phyloP scores from a whole-genome alignment of 805 yeast genomes.

The Barnettozyma populi region DNA sequence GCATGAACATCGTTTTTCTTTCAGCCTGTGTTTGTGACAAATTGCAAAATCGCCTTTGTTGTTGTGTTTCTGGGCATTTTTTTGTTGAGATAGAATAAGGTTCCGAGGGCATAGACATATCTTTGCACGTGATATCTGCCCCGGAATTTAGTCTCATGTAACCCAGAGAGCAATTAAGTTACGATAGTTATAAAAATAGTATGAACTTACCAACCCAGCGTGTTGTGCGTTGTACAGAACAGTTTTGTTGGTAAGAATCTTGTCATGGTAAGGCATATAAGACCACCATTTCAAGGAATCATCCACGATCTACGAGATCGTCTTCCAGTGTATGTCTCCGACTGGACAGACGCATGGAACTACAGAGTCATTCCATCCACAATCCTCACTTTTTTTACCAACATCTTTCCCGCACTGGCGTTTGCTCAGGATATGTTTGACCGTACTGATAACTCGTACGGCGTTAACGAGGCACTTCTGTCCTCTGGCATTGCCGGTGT shows the following conservation, averaged over 20 bases:
- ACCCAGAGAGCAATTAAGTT: too few relatives aligned
- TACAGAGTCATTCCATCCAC: constrained; percentile 87
- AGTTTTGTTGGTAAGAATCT: too few relatives aligned
- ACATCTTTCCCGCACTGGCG: constrained; percentile 87
- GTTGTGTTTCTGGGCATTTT: too few relatives aligned
- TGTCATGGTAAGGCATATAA: background rate
- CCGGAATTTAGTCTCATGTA: too few relatives aligned
- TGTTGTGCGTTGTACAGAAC: too few relatives aligned
- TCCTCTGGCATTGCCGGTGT: constrained; percentile 86
- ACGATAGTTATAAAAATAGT: too few relatives aligned
- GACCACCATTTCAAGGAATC: constrained; percentile 25
- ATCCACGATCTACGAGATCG: constrained; percentile 31
- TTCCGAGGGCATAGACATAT: too few relatives aligned
- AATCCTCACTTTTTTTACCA: constrained; percentile 80
- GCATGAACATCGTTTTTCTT: background rate
- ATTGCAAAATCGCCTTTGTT: too few relatives aligned
- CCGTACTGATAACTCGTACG: constrained; percentile 79
- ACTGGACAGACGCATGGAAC: constrained; percentile 77
- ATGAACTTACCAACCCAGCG: too few relatives aligned
- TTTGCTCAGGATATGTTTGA: constrained; percentile 98
- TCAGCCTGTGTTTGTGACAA: background rate
- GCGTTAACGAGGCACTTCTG: constrained; percentile 83
- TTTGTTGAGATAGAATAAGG: too few relatives aligned
- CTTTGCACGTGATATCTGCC: too few relatives aligned
- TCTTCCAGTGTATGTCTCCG: constrained; percentile 64